Evolutionary conservation across 2,329 filamentous ascomycete species (phyloP), one percentile per base, ranked within the genome.

Genomic region (Clarireedia monteithiana): DNA sequence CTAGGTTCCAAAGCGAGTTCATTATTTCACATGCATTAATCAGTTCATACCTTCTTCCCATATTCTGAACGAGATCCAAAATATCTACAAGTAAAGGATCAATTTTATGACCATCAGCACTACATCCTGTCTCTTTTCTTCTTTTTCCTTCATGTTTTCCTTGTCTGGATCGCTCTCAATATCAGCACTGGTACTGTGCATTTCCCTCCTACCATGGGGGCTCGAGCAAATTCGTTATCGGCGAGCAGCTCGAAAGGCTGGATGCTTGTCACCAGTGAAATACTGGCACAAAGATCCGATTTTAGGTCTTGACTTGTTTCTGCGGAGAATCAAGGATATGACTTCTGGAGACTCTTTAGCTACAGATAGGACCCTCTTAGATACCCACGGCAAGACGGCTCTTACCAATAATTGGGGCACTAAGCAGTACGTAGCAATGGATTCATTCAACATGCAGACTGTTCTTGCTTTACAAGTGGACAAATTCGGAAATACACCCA

Each of bases 381-480:
- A 24, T 27, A 55, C 15, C 17, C 53, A 55, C 39, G 56, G 56
- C 7, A 58, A 58, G 39, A 58, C 56, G 2, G 52, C 55, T 6
- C 23, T 40, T 12, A 58, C 56, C 7, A 55, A 55, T 27, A 3
- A 34, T 5, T 58, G 24, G 27, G 56, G 52, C 1, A 55, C 15
- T 4, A 58, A 55, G 14, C 52, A 55, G n/a, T 58, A 58, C 24
- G 48, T 58, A 3, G 36, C 46, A 3, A 48, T 36, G 26, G 46
- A 48, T n/a, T 17, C 46, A 17, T 6, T 4, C 15, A 48, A 48
- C 30, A 48, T 48, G n/a, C 46, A 48, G 10, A 48, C 24, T 6
- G n/a, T 48, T 3, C n/a, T 48, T 6, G 26, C 46, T 20, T 12
- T 30, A 3, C 24, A 48, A 36, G 46, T 48, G 2, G 46, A 36